Evolutionary conservation across 345 rosid genomes (phyloP).

Genomic region (Luvunga scandens): DNA sequence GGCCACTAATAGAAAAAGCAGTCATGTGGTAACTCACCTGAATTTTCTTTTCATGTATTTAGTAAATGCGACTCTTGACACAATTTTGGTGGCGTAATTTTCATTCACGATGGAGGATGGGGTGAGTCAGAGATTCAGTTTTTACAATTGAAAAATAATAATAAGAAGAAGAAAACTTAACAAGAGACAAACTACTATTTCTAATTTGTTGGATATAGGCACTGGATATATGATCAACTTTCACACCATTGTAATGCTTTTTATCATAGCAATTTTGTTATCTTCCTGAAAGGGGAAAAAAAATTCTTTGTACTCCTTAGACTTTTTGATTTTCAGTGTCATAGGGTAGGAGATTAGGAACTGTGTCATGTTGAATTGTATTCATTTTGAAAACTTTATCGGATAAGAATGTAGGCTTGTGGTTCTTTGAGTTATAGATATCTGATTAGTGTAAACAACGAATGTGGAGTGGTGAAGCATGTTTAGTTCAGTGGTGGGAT

Average conservation of each 20-base stretch:
- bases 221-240: neutral
- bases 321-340: neutral
- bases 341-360: neutral
- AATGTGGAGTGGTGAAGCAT: neutral
- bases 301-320: neutral
- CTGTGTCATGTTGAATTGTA: neutral
- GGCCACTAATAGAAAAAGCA: neutral
- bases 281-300: no score
- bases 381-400: neutral
- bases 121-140: neutral
- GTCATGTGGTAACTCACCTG: no score
- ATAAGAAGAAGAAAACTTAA: neutral
- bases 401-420: neutral
- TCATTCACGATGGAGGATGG: neutral
- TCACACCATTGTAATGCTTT: neutral
- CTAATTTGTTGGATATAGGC: neutral
- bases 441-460: neutral
- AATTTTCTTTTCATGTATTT: neutral
- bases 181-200: neutral
- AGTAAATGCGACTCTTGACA: neutral
- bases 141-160: neutral
- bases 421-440: neutral
- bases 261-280: neutral
- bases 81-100: neutral
- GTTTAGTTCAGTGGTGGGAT: neutral